Percentiles rank a stretch among this genome's conserved stretches.
Conservation (phyloP, 768 basidiomycete genomes). For the Guyanaporus albipodus region DNA sequence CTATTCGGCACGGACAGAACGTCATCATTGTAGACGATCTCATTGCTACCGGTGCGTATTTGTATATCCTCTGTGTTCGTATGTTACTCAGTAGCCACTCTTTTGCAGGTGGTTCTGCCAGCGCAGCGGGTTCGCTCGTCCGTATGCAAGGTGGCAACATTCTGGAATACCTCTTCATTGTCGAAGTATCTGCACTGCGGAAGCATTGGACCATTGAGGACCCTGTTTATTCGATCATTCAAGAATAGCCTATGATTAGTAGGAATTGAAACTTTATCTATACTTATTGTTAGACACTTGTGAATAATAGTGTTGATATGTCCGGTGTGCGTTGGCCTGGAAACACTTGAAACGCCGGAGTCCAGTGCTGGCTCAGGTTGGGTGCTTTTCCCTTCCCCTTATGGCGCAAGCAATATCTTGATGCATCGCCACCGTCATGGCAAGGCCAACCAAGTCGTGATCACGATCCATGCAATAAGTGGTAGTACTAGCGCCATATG, state of each 20-base stretch:
- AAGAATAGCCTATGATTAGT: constrained; percentile 42
- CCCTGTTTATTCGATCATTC: constrained; percentile 84
- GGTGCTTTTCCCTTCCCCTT: no score
- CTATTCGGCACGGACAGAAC: constrained; percentile 76
- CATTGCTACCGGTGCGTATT: constrained; percentile 82
- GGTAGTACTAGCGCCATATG: no score
- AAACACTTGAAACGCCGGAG: no score
- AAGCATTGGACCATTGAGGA: constrained; percentile 68
- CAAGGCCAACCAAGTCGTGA: no score
- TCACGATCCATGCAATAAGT: no score
- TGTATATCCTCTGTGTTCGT: background rate
- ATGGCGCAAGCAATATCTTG: no score
- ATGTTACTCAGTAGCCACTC: constrained; percentile 4
- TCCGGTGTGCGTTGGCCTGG: no score
- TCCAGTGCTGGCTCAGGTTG: no score
- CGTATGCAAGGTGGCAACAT: constrained; percentile 78
- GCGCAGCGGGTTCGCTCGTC: constrained; percentile 88
- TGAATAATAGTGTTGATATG: constrained; percentile 1
- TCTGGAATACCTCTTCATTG: constrained; percentile 92
- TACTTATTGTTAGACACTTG: constrained; percentile 12
- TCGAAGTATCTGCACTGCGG: constrained; percentile 75
- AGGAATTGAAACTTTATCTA: constrained; percentile 20
- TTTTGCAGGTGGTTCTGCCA: constrained; percentile 80
- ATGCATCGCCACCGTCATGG: no score
- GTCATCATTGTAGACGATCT: constrained; percentile 92